These are phyloP conservation scores for Leishmania major DNA, from an alignment of 208 protist genomes.

Conservation along the genomic window DNA sequence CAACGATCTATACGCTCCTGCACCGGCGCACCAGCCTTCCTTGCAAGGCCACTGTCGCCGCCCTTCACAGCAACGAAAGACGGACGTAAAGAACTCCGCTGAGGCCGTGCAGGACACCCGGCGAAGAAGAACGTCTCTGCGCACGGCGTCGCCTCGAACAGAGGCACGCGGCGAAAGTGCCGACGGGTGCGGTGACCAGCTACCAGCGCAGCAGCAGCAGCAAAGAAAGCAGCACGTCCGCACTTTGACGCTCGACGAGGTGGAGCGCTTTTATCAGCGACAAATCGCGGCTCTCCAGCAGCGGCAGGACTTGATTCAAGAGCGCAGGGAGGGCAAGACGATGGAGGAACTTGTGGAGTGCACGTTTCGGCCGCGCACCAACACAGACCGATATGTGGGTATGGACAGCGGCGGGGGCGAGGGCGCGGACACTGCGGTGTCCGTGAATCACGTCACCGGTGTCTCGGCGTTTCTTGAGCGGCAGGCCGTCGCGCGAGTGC, in stretches of 20 bases:
- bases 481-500: slow-evolving; percentile 51
- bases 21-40: not conserved
- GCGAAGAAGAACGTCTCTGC: not conserved
- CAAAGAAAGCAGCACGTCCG: not conserved
- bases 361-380: slow-evolving; percentile 78
- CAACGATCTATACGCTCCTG: slow-evolving; percentile 5
- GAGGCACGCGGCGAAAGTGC: no score
- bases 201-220: not conserved
- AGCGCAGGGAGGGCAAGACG: slow-evolving; percentile 29
- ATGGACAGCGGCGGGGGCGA: not conserved
- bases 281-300: slow-evolving; percentile 43
- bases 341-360: slow-evolving; percentile 74
- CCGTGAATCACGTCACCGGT: slow-evolving; percentile 46
- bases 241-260: slow-evolving; percentile 27
- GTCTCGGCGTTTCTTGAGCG: slow-evolving; percentile 65
- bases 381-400: slow-evolving; percentile 17
- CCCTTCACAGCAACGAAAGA: not conserved
- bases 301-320: slow-evolving; percentile 25
- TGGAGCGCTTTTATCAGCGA: slow-evolving; percentile 59
- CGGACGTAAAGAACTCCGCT: not conserved
- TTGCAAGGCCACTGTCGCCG: not conserved
- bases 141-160: not conserved
- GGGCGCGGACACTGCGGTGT: slow-evolving; percentile 3
- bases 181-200: not conserved
- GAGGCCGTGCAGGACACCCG: not conserved